These are phyloP conservation scores for Salvia splendens DNA, from an alignment of 257 asterid species.

Conservation along the genomic window DNA sequence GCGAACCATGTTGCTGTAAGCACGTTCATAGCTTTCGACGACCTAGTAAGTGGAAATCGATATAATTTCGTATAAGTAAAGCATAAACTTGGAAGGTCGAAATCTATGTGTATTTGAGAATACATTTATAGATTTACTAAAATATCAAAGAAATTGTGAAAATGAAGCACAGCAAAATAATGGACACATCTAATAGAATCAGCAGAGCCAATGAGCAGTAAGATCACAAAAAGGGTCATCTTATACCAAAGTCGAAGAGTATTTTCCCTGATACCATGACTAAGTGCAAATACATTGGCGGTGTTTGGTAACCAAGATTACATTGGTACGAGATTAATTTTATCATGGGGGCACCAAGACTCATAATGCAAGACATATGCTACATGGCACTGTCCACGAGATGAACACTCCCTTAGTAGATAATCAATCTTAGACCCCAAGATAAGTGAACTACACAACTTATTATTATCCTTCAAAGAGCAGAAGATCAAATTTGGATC, in stretches of 20 bases:
- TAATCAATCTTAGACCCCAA: conserved; percentile 14
- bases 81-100: conserved; percentile 13
- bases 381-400: no score
- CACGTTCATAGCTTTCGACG: conserved; percentile 99
- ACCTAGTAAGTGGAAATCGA: conserved; percentile 51
- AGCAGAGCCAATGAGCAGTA: conserved; percentile 7
- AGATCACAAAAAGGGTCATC: not conserved
- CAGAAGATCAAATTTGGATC: not conserved
- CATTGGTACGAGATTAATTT: no score
- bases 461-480: not conserved
- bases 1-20: conserved; percentile 97
- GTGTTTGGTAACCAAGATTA: no score
- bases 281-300: not conserved
- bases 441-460: not conserved
- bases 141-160: conserved; percentile 14
- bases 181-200: conserved; percentile 11
- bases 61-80: conserved; percentile 17
- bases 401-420: not conserved
- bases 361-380: no score
- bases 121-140: conserved; percentile 7
- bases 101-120: conserved; percentile 5
- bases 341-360: no score
- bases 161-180: conserved; percentile 7
- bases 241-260: not conserved
- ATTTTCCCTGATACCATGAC: conserved; percentile 7